Evolutionary conservation across 768 basidiomycete genomes (phyloP).

Genomic region (Lepiota brunneoincarnata): DNA sequence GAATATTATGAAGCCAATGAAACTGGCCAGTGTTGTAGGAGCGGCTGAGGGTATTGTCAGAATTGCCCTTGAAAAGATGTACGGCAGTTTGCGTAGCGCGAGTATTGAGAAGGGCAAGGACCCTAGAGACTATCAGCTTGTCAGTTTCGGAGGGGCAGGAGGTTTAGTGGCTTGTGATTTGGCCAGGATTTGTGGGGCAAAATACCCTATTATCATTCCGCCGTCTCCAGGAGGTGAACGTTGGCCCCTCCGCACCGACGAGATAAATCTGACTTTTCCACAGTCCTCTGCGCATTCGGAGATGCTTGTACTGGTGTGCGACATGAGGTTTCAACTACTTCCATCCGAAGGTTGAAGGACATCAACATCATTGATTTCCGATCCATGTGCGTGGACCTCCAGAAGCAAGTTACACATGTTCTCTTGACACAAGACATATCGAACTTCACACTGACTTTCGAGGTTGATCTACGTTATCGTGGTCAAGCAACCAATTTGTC

Average conservation of each 20-base stretch:
- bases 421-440: conserved; percentile 21
- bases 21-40: conserved; percentile 18
- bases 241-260: neutral
- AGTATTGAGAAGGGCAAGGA: conserved; percentile 29
- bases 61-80: conserved; percentile 26
- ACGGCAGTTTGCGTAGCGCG: conserved; percentile 26
- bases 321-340: conserved; percentile 23
- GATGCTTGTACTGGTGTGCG: conserved; percentile 25
- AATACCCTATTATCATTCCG: conserved; percentile 25
- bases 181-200: conserved; percentile 12
- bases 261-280: neutral
- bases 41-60: conserved; percentile 28
- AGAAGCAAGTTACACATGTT: conserved; percentile 17
- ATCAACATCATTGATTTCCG: conserved; percentile 16
- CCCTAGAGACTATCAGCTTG: conserved; percentile 25
- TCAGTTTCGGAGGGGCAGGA: conserved; percentile 28
- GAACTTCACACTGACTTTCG: conserved; percentile 16
- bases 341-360: conserved; percentile 22
- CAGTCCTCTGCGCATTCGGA: conserved; percentile 28
- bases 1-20: conserved; percentile 21
- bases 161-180: conserved; percentile 25
- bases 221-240: conserved; percentile 26
- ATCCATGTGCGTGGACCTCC: conserved; percentile 10
- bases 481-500: conserved; percentile 25
- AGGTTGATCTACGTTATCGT: conserved; percentile 26